Conservation (phyloP, 352 stramenopile species). For the Phytopythium ostracodes region DNA sequence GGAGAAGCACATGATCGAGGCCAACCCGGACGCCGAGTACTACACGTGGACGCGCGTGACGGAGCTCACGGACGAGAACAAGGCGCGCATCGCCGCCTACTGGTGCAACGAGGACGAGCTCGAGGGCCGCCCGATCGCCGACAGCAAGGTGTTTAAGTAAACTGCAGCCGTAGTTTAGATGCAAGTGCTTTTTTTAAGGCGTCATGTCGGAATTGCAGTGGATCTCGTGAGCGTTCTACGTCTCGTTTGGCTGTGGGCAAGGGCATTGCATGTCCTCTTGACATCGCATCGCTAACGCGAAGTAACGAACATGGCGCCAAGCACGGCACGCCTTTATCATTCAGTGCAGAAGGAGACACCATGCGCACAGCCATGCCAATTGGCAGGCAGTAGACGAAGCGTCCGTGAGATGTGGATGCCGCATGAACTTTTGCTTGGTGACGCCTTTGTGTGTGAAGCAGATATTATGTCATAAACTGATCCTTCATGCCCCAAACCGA, state of each 20-base stretch:
- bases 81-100: constrained; percentile 81
- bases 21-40: constrained; percentile 91
- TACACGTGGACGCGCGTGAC: constrained; percentile 90
- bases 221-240: background rate
- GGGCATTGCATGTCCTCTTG: no score
- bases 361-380: no score
- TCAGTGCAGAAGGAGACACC: no score
- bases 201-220: background rate
- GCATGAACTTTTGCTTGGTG: no score
- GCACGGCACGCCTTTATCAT: no score
- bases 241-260: no score
- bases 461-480: no score
- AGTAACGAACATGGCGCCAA: no score
- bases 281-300: no score
- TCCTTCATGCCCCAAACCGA: background rate
- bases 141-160: constrained; percentile 96
- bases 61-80: constrained; percentile 61
- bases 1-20: constrained; percentile 84
- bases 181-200: constrained; percentile 1
- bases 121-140: constrained; percentile 86
- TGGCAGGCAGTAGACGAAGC: no score
- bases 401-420: no score
- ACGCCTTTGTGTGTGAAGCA: no score
- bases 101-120: constrained; percentile 88
- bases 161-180: background rate